phyloP scores from a whole-genome alignment of 768 basidiomycete species.

The Naganishia antarctica region DNA sequence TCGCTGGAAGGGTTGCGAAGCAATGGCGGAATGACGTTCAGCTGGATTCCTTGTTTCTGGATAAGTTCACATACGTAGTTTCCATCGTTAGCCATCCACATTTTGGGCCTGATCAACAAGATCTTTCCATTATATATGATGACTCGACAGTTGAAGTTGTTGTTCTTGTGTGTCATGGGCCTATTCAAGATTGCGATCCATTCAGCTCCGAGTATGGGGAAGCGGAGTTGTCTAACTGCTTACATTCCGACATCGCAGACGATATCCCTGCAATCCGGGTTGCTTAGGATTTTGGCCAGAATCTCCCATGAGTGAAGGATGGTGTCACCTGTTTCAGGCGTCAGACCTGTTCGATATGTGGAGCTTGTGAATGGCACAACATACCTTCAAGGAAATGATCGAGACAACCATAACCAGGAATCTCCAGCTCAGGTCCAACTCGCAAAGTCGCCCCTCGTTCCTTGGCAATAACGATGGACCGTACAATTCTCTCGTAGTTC shows the following conservation, averaged over 20 bases:
- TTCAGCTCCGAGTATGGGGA: background rate
- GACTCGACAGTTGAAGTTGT: slow-evolving; percentile 92
- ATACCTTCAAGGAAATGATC: slow-evolving; percentile 96
- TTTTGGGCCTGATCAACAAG: slow-evolving; percentile 91
- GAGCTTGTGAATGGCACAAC: background rate
- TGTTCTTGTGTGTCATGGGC: slow-evolving; percentile 97
- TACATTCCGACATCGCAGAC: slow-evolving; percentile 96
- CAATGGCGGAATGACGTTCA: too few species aligned
- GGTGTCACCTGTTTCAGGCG: slow-evolving; percentile 68
- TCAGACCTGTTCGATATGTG: background rate
- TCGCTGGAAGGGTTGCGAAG: slow-evolving; percentile 32
- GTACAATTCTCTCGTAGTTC: slow-evolving; percentile 83
- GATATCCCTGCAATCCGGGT: slow-evolving; percentile 74
- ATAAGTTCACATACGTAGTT: slow-evolving; percentile 65
- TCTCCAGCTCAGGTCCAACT: slow-evolving; percentile 95
- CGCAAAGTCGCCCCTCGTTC: slow-evolving; percentile 78
- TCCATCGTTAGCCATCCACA: slow-evolving; percentile 99
- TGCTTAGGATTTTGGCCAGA: slow-evolving; percentile 78
- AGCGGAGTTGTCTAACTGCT: slow-evolving; percentile 39
- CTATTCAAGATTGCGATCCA: slow-evolving; percentile 52
- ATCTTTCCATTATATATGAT: slow-evolving; percentile 82
- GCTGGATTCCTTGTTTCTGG: too few species aligned
- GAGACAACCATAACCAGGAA: slow-evolving; percentile 96
- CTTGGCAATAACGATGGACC: slow-evolving; percentile 83
- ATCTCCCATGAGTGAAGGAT: slow-evolving; percentile 97